These are phyloP conservation scores for Nectriaceae sp. DNA, from an alignment of 2,329 filamentous ascomycete species.

Conservation along the genomic window DNA sequence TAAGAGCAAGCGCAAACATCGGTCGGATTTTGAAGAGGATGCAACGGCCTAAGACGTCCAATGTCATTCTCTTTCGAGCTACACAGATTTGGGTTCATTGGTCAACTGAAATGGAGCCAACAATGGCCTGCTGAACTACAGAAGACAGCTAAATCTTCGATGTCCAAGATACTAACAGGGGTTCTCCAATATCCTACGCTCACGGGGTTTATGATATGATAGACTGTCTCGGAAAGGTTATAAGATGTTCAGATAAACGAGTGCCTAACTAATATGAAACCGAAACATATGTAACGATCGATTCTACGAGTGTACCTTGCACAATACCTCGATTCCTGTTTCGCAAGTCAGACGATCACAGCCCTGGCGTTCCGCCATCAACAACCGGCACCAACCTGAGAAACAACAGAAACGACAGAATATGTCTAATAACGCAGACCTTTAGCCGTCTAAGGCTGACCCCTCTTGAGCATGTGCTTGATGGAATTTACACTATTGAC, in stretches of 20 bases:
- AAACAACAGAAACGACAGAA: constrained; percentile 1
- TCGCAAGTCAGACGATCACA: neutral
- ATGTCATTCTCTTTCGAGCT: too few relatives aligned
- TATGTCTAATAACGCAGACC: constrained; percentile 15
- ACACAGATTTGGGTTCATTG: too few relatives aligned
- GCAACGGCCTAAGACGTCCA: too few relatives aligned
- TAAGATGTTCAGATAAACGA: neutral
- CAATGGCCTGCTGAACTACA: too few relatives aligned
- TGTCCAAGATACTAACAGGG: neutral
- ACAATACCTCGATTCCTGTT: too few relatives aligned
- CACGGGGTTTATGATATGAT: neutral
- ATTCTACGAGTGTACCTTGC: too few relatives aligned
- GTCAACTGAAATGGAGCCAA: too few relatives aligned
- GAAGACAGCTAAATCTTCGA: too few relatives aligned
- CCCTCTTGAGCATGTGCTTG: constrained; percentile 21
- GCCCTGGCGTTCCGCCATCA: neutral
- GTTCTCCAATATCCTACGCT: neutral
- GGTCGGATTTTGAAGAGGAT: too few relatives aligned
- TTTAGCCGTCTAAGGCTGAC: constrained; percentile 12
- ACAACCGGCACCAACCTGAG: too few relatives aligned
- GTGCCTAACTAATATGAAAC: too few relatives aligned
- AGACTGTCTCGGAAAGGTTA: neutral
- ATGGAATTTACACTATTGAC: constrained; percentile 18
- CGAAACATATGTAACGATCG: neutral
- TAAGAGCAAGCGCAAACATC: too few relatives aligned